Conservation (phyloP, 306 rosid species). For the Vigna angularis region DNA sequence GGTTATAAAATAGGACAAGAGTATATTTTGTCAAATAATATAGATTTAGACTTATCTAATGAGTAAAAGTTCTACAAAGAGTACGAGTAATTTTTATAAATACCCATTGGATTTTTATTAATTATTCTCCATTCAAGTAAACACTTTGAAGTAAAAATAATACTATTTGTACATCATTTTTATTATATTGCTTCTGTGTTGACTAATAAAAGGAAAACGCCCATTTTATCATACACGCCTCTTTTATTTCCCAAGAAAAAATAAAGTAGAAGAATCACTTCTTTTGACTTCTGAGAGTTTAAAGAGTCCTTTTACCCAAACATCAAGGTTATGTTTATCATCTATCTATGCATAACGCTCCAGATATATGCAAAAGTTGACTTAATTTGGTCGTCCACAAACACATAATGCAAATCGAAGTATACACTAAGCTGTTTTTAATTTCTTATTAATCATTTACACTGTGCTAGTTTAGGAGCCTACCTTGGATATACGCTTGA, state of each 20-base stretch:
- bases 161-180: background rate
- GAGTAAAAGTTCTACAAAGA: background rate
- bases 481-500: background rate
- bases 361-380: background rate
- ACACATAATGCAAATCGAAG: no score
- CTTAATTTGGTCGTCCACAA: background rate
- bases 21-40: no score
- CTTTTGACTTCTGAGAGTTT: background rate
- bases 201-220: background rate
- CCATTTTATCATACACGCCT: background rate
- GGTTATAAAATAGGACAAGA: no score
- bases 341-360: background rate
- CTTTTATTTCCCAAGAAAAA: background rate
- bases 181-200: background rate
- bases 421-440: background rate
- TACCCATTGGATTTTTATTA: background rate
- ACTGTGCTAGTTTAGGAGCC: background rate
- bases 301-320: background rate
- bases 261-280: background rate
- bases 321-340: background rate
- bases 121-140: background rate
- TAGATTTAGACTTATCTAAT: background rate
- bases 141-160: background rate
- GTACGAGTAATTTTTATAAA: background rate
- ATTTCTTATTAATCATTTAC: background rate